These are phyloP conservation scores for Typha latifolia DNA, from an alignment of 176 grass and related monocot species.

Conservation along the genomic window DNA sequence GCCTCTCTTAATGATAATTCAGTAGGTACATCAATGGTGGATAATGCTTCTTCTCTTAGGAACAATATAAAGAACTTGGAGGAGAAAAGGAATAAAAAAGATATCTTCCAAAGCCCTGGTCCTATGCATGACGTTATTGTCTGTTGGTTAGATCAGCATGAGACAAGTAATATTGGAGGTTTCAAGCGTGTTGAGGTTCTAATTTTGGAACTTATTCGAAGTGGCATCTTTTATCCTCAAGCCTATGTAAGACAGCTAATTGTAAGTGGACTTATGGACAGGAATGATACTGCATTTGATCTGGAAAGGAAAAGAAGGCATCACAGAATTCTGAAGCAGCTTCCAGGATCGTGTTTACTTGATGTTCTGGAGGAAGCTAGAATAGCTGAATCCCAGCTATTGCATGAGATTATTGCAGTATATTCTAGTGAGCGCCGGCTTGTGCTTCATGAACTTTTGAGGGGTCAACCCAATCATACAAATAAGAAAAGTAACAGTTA, in stretches of 20 bases:
- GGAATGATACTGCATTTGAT: conserved; percentile 53
- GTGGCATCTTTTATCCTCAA: conserved; percentile 82
- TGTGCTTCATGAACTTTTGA: conserved; percentile 58
- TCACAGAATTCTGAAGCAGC: conserved; percentile 78
- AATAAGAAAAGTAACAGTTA: conserved; percentile 24
- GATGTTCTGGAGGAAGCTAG: conserved; percentile 73
- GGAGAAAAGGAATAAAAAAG: conserved; percentile 55
- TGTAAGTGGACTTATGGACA: conserved; percentile 80
- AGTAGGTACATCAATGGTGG: conserved; percentile 20
- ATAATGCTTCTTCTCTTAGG: conserved; percentile 29
- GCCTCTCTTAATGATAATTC: conserved; percentile 39
- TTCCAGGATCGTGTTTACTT: conserved; percentile 61
- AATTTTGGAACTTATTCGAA: conserved; percentile 70
- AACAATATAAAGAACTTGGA: conserved; percentile 30
- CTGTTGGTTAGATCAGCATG: conserved; percentile 98
- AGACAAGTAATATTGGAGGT: conserved; percentile 61
- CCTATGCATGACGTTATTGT: conserved; percentile 93
- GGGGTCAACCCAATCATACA: conserved; percentile 34
- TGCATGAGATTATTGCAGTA: conserved; percentile 48
- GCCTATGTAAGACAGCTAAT: conserved; percentile 98
- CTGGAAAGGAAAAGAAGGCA: conserved; percentile 75
- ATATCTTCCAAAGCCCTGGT: conserved; percentile 83
- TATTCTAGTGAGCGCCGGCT: conserved; percentile 93
- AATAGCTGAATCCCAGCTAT: conserved; percentile 39
- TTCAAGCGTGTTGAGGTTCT: conserved; percentile 66